These are phyloP conservation scores for Monosporascus sp. DNA, from an alignment of 2,329 filamentous ascomycete species.

Conservation along the genomic window DNA sequence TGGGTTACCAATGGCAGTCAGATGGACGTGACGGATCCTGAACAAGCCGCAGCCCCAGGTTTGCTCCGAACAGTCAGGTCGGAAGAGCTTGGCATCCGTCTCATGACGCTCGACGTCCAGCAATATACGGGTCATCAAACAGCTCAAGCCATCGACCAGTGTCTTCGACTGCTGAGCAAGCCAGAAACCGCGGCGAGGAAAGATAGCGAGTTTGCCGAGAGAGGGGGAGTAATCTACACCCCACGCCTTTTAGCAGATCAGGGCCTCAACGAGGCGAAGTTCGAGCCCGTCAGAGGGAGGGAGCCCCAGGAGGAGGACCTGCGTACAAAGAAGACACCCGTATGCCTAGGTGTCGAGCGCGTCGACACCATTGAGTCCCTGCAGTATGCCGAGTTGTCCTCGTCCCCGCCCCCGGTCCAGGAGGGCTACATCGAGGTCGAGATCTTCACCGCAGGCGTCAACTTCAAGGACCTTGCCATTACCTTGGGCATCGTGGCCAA, in stretches of 20 bases:
- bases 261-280: constrained; percentile 1
- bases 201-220: constrained; percentile 4
- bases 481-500: not conserved
- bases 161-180: not conserved
- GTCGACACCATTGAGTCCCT: not conserved
- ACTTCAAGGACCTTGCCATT: not conserved
- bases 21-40: not conserved
- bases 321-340: not conserved
- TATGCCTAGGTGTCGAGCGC: constrained; percentile 1
- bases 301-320: not conserved
- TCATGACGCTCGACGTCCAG: not conserved
- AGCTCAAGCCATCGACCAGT: not conserved
- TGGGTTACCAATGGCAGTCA: not conserved
- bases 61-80: not conserved
- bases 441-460: not conserved
- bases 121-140: not conserved
- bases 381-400: constrained; percentile 1
- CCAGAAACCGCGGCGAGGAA: not conserved
- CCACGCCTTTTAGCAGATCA: constrained; percentile 1
- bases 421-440: not conserved
- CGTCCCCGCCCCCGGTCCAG: not conserved
- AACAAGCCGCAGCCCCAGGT: not conserved
- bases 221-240: not conserved
- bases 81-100: not conserved
- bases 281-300: not conserved